Evolutionary conservation across 2,329 filamentous ascomycete species (phyloP).

Genomic region (Exophiala aquamarina): DNA sequence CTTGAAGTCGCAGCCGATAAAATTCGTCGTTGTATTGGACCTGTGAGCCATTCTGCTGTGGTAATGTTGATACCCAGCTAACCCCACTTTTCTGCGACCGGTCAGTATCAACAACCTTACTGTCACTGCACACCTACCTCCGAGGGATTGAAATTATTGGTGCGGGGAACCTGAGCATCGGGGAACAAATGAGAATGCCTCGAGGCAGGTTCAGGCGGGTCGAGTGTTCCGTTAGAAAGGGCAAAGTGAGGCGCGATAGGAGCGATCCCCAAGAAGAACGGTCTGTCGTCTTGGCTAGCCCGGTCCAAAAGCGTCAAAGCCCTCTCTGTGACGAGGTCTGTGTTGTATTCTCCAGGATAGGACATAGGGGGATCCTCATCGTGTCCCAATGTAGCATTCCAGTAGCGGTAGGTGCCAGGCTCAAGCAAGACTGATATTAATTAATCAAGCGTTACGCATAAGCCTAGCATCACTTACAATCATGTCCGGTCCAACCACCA

Average conservation of each 20-base stretch:
- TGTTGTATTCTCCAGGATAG: slow-evolving; percentile 56
- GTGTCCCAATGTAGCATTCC: slow-evolving; percentile 64
- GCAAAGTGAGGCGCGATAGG: slow-evolving; percentile 63
- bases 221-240: slow-evolving; percentile 33
- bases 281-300: slow-evolving; percentile 52
- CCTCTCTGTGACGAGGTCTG: slow-evolving; percentile 61
- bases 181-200: slow-evolving; percentile 64
- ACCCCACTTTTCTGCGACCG: too few relatives aligned
- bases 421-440: slow-evolving; percentile 42
- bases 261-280: slow-evolving; percentile 68
- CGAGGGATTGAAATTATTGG: slow-evolving; percentile 65
- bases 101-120: too few relatives aligned
- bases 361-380: slow-evolving; percentile 57
- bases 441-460: background rate
- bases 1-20: slow-evolving; percentile 50
- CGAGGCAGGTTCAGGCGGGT: slow-evolving; percentile 57
- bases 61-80: too few relatives aligned
- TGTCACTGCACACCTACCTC: slow-evolving; percentile 41
- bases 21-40: slow-evolving; percentile 55
- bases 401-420: slow-evolving; percentile 63
- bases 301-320: slow-evolving; percentile 62
- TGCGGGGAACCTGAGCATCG: slow-evolving; percentile 60
- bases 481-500: slow-evolving; percentile 40
- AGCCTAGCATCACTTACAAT: too few relatives aligned
- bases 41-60: slow-evolving; percentile 45